phyloP scores from a whole-genome alignment of 345 rosid genomes.

The Schrenkiella parvula region DNA sequence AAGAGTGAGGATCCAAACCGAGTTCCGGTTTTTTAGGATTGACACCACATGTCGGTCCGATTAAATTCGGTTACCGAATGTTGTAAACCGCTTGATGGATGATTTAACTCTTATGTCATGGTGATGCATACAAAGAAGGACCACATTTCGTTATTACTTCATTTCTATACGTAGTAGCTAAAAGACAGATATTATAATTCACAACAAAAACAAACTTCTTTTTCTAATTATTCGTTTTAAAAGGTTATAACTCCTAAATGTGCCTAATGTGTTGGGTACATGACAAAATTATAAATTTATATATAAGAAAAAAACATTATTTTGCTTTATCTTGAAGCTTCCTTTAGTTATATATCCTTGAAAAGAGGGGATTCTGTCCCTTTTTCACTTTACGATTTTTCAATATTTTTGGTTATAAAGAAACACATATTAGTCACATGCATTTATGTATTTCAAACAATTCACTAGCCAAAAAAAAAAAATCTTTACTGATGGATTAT shows the following conservation, averaged over 20 bases:
- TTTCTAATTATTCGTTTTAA: background rate
- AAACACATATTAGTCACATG: slow-evolving; percentile 27
- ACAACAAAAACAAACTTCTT: background rate
- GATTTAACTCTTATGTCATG: slow-evolving; percentile 28
- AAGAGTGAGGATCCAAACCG: slow-evolving; percentile 3
- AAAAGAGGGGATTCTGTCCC: slow-evolving; percentile 20
- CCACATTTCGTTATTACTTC: slow-evolving; percentile 17
- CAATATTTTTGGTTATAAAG: slow-evolving; percentile 1
- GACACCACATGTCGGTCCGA: background rate
- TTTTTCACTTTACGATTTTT: slow-evolving; percentile 24
- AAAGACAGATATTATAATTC: slow-evolving; percentile 19
- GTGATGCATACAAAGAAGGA: slow-evolving; percentile 14
- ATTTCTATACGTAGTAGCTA: slow-evolving; percentile 6
- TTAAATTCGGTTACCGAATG: background rate
- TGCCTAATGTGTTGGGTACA: slow-evolving; percentile 11
- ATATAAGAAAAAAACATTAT: background rate
- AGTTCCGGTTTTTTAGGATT: background rate
- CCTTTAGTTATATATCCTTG: slow-evolving; percentile 15
- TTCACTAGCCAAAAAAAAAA: background rate
- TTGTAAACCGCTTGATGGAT: slow-evolving; percentile 11
- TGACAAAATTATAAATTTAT: background rate
- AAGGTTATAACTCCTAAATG: slow-evolving; percentile 3
- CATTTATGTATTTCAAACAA: background rate
- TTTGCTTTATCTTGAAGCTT: slow-evolving; percentile 30
- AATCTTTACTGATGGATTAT: background rate